Evolutionary conservation across 73 alveolate species (phyloP).

Genomic region (Symbiodinium pilosum): DNA sequence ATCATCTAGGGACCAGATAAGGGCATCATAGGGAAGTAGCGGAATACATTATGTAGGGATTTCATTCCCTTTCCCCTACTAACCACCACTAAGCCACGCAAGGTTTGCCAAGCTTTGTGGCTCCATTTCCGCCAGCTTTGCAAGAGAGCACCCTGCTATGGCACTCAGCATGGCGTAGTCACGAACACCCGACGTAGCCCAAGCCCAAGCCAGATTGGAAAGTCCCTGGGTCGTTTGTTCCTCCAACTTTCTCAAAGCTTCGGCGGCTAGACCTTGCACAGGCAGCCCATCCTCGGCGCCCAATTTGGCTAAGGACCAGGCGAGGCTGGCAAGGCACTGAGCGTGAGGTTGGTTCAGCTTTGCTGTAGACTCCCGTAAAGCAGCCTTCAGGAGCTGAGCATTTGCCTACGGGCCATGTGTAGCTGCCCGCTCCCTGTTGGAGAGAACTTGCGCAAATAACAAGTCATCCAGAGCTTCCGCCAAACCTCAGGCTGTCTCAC

Average conservation of each 20-base stretch:
- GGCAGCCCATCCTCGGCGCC: neutral
- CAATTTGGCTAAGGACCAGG: slow-evolving; percentile 28
- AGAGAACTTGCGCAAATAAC: neutral
- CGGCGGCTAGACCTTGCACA: neutral
- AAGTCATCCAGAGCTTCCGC: neutral
- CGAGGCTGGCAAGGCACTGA: slow-evolving; percentile 26
- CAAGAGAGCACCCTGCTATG: neutral
- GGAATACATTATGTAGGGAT: too few species aligned
- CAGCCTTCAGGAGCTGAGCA: neutral
- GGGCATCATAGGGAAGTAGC: too few species aligned
- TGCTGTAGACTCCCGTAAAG: neutral
- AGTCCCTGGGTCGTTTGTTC: slow-evolving; percentile 26
- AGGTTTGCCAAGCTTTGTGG: slow-evolving; percentile 52
- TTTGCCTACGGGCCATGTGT: neutral
- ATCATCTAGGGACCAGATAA: too few species aligned
- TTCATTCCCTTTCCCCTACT: too few species aligned
- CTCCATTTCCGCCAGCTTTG: neutral
- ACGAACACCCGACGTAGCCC: slow-evolving; percentile 5
- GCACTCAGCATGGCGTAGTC: neutral
- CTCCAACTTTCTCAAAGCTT: neutral
- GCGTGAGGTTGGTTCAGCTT: slow-evolving; percentile 19
- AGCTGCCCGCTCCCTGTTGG: neutral
- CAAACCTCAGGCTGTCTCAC: neutral
- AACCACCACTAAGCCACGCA: too few species aligned
- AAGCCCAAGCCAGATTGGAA: slow-evolving; percentile 51